phyloP scores from a whole-genome alignment of 345 rosid genomes.

The Bruguiera parviflora region DNA sequence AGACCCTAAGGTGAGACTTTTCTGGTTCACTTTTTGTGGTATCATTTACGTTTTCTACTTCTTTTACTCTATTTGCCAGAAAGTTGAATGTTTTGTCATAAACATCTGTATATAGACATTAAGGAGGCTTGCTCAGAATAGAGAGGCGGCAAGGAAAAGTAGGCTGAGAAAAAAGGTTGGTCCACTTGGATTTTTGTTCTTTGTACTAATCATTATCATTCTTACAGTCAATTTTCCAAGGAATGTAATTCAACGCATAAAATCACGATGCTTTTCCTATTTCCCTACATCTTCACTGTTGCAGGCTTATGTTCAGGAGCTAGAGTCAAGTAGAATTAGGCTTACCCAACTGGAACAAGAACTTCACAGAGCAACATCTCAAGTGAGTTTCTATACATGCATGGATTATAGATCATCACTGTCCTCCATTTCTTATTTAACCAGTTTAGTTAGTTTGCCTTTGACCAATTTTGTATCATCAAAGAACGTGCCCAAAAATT shows the following conservation, averaged over 20 bases:
- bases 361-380: conserved; percentile 82
- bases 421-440: no score
- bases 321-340: conserved; percentile 91
- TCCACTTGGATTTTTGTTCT: background rate
- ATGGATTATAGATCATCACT: no score
- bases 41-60: background rate
- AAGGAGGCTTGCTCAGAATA: conserved; percentile 98
- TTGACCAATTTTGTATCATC: no score
- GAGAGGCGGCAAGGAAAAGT: conserved; percentile 99
- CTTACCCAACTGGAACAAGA: conserved; percentile 93
- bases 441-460: background rate
- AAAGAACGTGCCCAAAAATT: no score
- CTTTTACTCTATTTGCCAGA: background rate
- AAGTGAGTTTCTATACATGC: conserved; percentile 36
- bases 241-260: conserved; percentile 7
- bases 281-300: background rate
- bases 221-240: background rate
- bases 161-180: conserved; percentile 84
- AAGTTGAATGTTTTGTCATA: conserved; percentile 9
- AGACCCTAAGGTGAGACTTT: conserved; percentile 45
- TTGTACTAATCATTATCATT: background rate
- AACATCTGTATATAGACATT: conserved; percentile 43
- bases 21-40: conserved; percentile 1
- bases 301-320: conserved; percentile 96
- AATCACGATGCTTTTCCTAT: background rate